These are phyloP conservation scores for Paecilomyces formosus DNA, from an alignment of 2,329 filamentous ascomycete species.

Conservation along the genomic window DNA sequence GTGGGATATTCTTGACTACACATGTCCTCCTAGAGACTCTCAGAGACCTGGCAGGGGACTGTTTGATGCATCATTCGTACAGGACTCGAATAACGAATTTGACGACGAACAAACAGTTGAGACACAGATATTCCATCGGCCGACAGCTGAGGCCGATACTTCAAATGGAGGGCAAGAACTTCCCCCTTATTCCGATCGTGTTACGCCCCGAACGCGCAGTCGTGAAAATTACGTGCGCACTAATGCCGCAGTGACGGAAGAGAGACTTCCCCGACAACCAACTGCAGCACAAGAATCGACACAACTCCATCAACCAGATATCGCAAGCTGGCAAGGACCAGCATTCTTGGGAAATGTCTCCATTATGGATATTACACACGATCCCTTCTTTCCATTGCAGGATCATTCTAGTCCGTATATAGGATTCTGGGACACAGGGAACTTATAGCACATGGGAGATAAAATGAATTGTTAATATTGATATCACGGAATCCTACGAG, in stretches of 20 bases:
- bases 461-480: background rate
- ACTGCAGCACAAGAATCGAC: constrained; percentile 6
- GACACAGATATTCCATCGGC: constrained; percentile 22
- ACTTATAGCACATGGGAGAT: constrained; percentile 10
- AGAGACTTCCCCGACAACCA: background rate
- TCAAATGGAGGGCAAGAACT: constrained; percentile 22
- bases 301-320: constrained; percentile 4
- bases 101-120: constrained; percentile 14
- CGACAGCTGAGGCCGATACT: constrained; percentile 15
- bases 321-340: constrained; percentile 9
- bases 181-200: constrained; percentile 18
- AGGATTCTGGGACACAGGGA: constrained; percentile 22
- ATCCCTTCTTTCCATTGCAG: constrained; percentile 23
- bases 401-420: constrained; percentile 17
- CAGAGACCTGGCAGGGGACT: constrained; percentile 9
- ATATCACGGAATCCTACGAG: background rate
- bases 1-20: constrained; percentile 23
- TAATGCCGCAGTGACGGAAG: constrained; percentile 4
- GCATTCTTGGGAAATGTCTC: constrained; percentile 15
- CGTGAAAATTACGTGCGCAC: background rate
- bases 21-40: constrained; percentile 6
- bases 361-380: constrained; percentile 19
- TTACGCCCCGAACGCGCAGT: constrained; percentile 1
- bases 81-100: background rate
- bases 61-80: constrained; percentile 16